A percentile compares a stretch with the other conserved stretches of the same genome.
phyloP scores from a whole-genome alignment of 2,329 filamentous ascomycete species.

The Calonectria naviculata region DNA sequence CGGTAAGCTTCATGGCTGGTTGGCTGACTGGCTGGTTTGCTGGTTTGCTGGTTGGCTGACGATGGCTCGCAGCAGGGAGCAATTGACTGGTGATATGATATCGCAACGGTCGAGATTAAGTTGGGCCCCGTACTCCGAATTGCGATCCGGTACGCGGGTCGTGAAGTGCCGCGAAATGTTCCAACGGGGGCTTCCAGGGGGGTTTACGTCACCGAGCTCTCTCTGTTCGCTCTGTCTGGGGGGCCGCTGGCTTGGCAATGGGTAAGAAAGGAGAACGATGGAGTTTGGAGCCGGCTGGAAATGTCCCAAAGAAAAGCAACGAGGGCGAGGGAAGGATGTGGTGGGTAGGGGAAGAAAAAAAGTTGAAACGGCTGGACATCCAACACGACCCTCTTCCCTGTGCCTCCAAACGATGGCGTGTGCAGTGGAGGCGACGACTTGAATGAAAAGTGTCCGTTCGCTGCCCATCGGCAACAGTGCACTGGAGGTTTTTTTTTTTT shows the following conservation, averaged over 20 bases:
- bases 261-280: background rate
- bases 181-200: background rate
- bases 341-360: background rate
- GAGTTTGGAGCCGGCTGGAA: background rate
- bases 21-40: too few species aligned
- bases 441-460: background rate
- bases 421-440: constrained; percentile 2
- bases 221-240: background rate
- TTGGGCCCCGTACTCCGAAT: background rate
- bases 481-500: constrained; percentile 13
- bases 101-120: background rate
- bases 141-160: background rate
- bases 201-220: background rate
- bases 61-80: background rate
- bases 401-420: constrained; percentile 2
- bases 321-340: background rate
- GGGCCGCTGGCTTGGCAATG: too few species aligned
- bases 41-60: too few species aligned
- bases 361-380: background rate
- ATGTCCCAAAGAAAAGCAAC: background rate
- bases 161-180: background rate
- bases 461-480: background rate
- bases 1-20: constrained; percentile 8
- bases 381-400: background rate
- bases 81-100: background rate